Conservation (phyloP, 495 filamentous ascomycete species). For the Viridothelium virens region DNA sequence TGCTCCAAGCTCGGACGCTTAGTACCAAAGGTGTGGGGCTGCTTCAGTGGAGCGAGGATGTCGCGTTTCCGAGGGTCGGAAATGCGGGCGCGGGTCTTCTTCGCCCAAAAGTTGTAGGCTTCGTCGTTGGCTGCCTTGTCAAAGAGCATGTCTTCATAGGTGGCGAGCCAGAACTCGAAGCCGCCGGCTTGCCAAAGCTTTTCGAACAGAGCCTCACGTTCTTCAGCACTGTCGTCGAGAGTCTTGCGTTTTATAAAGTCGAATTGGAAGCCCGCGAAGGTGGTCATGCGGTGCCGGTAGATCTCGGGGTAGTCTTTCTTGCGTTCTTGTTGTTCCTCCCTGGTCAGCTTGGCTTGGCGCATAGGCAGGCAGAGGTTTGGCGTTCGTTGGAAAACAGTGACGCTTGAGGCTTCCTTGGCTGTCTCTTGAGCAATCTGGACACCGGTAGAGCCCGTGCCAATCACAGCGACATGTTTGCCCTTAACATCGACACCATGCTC, state of each 20-base stretch:
- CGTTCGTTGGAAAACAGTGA: slow-evolving; percentile 48
- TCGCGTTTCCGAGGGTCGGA: slow-evolving; percentile 42
- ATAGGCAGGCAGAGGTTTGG: slow-evolving; percentile 51
- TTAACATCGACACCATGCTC: slow-evolving; percentile 41
- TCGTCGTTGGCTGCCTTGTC: slow-evolving; percentile 42
- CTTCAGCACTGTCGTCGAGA: slow-evolving; percentile 42
- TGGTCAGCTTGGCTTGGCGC: slow-evolving; percentile 38
- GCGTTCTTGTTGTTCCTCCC: slow-evolving; percentile 39
- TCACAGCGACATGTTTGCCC: slow-evolving; percentile 48
- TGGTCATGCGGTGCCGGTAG: slow-evolving; percentile 40
- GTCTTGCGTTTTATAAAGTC: slow-evolving; percentile 37
- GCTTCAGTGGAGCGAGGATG: slow-evolving; percentile 42
- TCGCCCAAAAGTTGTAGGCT: slow-evolving; percentile 40
- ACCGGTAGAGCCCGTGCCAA: slow-evolving; percentile 52
- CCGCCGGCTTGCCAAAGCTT: slow-evolving; percentile 41
- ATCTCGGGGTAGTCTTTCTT: slow-evolving; percentile 42
- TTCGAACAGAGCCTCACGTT: slow-evolving; percentile 44
- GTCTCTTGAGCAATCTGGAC: slow-evolving; percentile 43
- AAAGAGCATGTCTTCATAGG: slow-evolving; percentile 45
- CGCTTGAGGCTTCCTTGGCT: slow-evolving; percentile 32
- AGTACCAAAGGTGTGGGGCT: slow-evolving; percentile 44
- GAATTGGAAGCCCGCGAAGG: slow-evolving; percentile 44
- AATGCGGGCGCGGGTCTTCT: slow-evolving; percentile 41
- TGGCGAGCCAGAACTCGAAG: slow-evolving; percentile 46
- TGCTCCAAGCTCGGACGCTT: slow-evolving; percentile 45